These are phyloP conservation scores for Ceratobasidium papillatum DNA, from an alignment of 1,284 basidiomycete genomes.

Conservation along the genomic window DNA sequence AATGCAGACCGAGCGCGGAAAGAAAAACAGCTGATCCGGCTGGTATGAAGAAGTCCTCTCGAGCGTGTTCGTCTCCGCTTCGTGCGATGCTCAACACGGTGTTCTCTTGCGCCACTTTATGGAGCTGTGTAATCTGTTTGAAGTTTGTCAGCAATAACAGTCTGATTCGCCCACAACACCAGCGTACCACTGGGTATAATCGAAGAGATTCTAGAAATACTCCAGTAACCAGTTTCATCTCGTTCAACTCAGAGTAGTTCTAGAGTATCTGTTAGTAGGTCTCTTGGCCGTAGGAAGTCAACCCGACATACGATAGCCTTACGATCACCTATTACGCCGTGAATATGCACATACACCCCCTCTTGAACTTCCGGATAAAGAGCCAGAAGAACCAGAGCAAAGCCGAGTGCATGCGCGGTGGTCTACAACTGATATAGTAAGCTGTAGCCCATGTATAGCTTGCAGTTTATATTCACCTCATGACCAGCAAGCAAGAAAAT, in stretches of 20 bases:
- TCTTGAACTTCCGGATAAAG: conserved; percentile 27
- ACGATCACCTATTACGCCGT: conserved; percentile 1
- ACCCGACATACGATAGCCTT: neutral
- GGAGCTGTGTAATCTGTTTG: neutral
- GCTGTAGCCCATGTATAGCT: neutral
- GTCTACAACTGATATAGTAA: conserved; percentile 10
- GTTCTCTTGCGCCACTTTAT: neutral
- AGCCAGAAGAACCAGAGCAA: conserved; percentile 26
- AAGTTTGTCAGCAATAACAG: neutral
- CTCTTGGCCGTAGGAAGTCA: neutral
- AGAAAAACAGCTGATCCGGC: neutral
- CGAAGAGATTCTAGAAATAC: conserved; percentile 29
- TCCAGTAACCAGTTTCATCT: conserved; percentile 7
- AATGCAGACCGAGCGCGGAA: neutral
- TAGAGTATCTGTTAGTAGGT: neutral
- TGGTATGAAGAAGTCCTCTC: neutral
- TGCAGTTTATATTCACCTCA: conserved; percentile 12
- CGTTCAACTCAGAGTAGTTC: conserved; percentile 21
- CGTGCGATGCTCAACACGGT: neutral
- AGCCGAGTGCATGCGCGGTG: conserved; percentile 35
- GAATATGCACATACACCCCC: conserved; percentile 13
- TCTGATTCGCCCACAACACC: neutral
- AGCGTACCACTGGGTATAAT: conserved; percentile 25
- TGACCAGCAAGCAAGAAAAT: conserved; percentile 40
- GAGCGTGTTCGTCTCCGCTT: neutral